Percentiles rank a stretch among this genome's conserved stretches.
phyloP scores from a whole-genome alignment of 164 flowering plant genomes.

The Brasenia schreberi region DNA sequence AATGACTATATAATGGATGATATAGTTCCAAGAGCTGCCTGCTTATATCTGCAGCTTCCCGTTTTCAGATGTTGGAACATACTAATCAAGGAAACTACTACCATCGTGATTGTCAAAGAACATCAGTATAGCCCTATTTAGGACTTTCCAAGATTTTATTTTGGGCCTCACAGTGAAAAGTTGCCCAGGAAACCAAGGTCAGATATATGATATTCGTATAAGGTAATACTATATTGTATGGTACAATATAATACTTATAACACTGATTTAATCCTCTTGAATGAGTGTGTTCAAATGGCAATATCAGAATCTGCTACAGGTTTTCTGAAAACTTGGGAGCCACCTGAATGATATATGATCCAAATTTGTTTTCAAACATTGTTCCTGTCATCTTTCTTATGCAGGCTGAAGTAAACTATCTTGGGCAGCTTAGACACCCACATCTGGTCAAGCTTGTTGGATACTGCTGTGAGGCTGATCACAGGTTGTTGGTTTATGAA shows the following conservation, averaged over 20 bases:
- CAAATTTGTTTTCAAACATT: background rate
- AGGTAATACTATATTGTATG: too few relatives aligned
- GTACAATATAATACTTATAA: too few relatives aligned
- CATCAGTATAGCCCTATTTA: background rate
- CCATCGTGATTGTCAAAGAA: background rate
- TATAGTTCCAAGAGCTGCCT: too few relatives aligned
- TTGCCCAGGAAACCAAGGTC: background rate
- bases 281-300: background rate
- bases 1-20: too few relatives aligned
- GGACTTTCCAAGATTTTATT: background rate
- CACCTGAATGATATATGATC: background rate
- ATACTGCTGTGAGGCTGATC: conserved; percentile 88
- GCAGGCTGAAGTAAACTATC: conserved; percentile 87
- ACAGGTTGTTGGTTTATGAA: conserved; percentile 81
- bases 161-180: too few relatives aligned
- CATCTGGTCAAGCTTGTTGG: conserved; percentile 92
- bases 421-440: conserved; percentile 81
- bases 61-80: background rate
- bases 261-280: background rate
- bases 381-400: conserved; percentile 4
- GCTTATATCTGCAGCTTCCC: background rate
- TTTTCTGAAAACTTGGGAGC: background rate
- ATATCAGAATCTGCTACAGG: too few relatives aligned
- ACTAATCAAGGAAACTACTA: background rate
- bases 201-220: too few relatives aligned